Percentiles rank a stretch among this genome's conserved stretches.
Conservation (phyloP, 2,329 filamentous ascomycete genomes). For the Calonectria crousiana region DNA sequence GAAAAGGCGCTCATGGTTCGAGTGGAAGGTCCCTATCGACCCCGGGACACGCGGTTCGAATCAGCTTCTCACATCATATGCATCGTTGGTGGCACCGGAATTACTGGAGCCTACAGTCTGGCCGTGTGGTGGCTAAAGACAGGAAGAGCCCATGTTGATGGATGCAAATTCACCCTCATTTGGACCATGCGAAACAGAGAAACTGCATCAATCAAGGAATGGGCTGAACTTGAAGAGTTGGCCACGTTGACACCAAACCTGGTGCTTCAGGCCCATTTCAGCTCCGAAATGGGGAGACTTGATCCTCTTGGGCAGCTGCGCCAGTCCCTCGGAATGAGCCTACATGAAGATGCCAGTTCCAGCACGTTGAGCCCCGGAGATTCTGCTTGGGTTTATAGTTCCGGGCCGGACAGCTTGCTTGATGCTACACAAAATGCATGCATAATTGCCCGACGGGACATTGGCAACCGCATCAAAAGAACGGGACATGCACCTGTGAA, state of each 20-base stretch:
- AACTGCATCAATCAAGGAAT: conserved; percentile 10
- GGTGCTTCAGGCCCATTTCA: conserved; percentile 5
- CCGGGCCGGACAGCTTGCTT: conserved; percentile 10
- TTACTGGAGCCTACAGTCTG: conserved; percentile 17
- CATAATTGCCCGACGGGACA: background rate
- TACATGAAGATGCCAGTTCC: background rate
- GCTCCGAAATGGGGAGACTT: conserved; percentile 6
- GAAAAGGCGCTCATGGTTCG: background rate
- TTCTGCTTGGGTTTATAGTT: conserved; percentile 22
- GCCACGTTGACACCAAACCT: background rate
- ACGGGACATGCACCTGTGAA: background rate
- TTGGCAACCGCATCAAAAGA: background rate
- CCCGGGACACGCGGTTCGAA: conserved; percentile 7
- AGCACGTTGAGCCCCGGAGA: background rate
- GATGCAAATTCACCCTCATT: conserved; percentile 15
- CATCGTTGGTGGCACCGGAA: conserved; percentile 19
- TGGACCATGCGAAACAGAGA: conserved; percentile 17
- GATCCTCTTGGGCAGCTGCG: background rate
- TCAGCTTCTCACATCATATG: conserved; percentile 23
- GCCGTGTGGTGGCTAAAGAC: conserved; percentile 16
- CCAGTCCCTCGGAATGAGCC: background rate
- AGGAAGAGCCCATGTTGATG: background rate
- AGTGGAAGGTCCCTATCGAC: conserved; percentile 13
- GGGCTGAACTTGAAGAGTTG: conserved; percentile 6
- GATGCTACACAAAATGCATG: conserved; percentile 7